Evolutionary conservation across 441 rosid species (phyloP).

Genomic region (Erysimum cheiri): DNA sequence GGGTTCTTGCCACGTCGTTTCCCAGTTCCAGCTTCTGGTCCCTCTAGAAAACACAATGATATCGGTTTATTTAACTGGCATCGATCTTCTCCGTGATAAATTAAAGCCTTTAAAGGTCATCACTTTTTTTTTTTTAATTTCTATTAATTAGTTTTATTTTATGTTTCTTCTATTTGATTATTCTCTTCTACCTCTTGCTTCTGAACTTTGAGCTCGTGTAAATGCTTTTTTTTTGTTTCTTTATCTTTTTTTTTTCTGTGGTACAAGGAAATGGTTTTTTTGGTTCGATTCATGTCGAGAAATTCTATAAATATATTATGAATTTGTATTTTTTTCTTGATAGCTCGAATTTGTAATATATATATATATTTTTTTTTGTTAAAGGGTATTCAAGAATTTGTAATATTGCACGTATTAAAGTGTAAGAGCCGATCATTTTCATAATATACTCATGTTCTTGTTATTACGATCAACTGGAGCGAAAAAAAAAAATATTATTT

Average conservation of each 20-base stretch:
- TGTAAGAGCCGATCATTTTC: constrained; percentile 15
- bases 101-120: constrained; percentile 26
- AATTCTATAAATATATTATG: no score
- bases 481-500: background rate
- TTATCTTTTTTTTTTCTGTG: background rate
- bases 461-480: constrained; percentile 4
- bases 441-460: background rate
- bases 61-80: constrained; percentile 60
- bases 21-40: constrained; percentile 85
- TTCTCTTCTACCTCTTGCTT: constrained; percentile 12
- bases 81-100: constrained; percentile 35
- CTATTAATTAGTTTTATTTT: background rate
- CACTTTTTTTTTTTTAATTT: background rate
- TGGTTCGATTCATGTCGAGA: constrained; percentile 23
- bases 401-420: constrained; percentile 12
- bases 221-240: background rate
- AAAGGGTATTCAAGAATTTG: no score
- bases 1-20: constrained; percentile 80
- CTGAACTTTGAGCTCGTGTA: constrained; percentile 34
- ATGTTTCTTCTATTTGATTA: background rate
- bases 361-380: no score
- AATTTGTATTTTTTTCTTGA: constrained; percentile 11
- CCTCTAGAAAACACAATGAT: constrained; percentile 89
- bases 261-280: constrained; percentile 6
- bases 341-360: constrained; percentile 17